These are phyloP conservation scores for Nephelium lappaceum DNA, from an alignment of 345 rosid genomes.

Conservation along the genomic window DNA sequence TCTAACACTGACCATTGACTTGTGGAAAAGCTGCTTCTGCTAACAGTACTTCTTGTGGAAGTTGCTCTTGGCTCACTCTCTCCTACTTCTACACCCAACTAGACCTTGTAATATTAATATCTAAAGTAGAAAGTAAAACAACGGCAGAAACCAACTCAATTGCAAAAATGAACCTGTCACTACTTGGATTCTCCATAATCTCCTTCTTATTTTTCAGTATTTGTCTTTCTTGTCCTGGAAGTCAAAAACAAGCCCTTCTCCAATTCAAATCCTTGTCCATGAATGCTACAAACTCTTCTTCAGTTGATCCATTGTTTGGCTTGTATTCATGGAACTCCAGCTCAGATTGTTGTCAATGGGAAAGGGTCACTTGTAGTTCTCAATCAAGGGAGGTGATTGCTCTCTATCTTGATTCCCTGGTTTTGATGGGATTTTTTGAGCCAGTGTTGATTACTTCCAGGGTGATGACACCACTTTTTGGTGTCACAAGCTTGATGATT, in stretches of 20 bases:
- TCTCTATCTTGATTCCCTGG: slow-evolving; percentile 25
- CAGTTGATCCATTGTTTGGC: slow-evolving; percentile 22
- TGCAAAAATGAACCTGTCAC: background rate
- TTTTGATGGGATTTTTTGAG: background rate
- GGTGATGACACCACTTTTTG: slow-evolving; percentile 31
- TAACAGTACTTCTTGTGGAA: no score
- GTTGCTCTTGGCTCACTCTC: background rate
- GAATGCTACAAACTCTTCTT: slow-evolving; percentile 15
- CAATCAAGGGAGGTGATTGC: slow-evolving; percentile 14
- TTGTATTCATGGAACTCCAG: slow-evolving; percentile 31
- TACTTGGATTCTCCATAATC: slow-evolving; percentile 1
- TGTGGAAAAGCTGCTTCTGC: background rate
- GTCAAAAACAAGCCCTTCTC: slow-evolving; percentile 41
- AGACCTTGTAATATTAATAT: background rate
- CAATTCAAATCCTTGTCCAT: slow-evolving; percentile 30
- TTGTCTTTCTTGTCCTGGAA: slow-evolving; percentile 28
- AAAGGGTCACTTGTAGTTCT: slow-evolving; percentile 27
- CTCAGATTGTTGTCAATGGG: slow-evolving; percentile 42
- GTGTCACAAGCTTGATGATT: slow-evolving; percentile 19
- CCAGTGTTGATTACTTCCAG: slow-evolving; percentile 20
- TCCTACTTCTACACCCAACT: background rate
- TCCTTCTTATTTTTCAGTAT: slow-evolving; percentile 13
- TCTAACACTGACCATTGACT: background rate
- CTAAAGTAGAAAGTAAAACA: background rate
- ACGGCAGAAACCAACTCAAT: background rate